phyloP scores from a whole-genome alignment of 306 rosid species.

The Heteromeles arbutifolia region DNA sequence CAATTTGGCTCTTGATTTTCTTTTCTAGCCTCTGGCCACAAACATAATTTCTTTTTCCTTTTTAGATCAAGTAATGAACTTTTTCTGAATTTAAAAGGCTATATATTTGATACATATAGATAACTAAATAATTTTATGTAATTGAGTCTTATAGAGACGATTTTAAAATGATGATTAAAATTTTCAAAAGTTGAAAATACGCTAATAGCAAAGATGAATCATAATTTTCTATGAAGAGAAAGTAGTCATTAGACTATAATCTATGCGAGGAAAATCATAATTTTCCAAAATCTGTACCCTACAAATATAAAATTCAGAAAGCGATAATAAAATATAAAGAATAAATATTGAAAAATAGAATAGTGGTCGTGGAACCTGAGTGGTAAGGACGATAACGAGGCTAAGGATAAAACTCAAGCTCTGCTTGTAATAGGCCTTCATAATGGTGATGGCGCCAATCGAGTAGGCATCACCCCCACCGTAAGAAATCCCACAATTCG shows the following conservation, averaged over 20 bases:
- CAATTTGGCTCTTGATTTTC: background rate
- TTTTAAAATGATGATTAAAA: too few species aligned
- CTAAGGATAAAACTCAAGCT: constrained; percentile 52
- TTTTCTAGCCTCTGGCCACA: background rate
- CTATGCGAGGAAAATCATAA: background rate
- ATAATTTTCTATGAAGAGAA: background rate
- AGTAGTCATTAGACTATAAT: background rate
- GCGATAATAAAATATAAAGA: background rate
- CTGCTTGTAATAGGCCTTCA: constrained; percentile 88
- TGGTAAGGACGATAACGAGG: constrained; percentile 71
- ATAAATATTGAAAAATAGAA: background rate
- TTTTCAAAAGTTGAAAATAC: too few species aligned
- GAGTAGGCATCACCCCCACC: constrained; percentile 99
- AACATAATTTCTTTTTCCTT: background rate
- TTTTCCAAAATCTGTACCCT: background rate
- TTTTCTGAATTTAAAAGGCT: background rate
- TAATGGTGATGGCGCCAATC: constrained; percentile 91
- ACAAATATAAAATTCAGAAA: background rate
- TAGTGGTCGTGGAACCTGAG: constrained; percentile 44
- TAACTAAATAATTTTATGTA: too few species aligned
- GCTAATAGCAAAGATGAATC: too few species aligned
- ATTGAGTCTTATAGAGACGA: too few species aligned
- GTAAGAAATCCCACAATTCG: constrained; percentile 71
- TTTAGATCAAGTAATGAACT: background rate
- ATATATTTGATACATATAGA: background rate